These are phyloP conservation scores for Scleroderma bovista DNA, from an alignment of 768 basidiomycete genomes.

Conservation along the genomic window DNA sequence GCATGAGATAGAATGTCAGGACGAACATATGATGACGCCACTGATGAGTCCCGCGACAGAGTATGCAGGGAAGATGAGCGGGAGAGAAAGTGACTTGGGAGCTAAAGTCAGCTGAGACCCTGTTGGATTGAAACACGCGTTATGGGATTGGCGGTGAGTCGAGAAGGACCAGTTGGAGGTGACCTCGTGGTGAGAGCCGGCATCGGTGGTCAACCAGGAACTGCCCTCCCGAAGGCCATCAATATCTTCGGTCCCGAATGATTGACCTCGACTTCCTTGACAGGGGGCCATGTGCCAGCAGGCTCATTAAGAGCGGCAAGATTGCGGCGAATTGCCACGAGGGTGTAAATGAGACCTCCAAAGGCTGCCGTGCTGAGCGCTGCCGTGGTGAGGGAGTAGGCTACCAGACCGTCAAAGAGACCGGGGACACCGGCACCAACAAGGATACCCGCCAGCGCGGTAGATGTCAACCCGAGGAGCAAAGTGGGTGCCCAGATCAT, in stretches of 20 bases:
- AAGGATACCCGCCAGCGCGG: constrained; percentile 52
- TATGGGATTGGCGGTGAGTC: constrained; percentile 44
- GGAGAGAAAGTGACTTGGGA: constrained; percentile 50
- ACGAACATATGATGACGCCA: too few relatives aligned
- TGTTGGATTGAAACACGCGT: constrained; percentile 7
- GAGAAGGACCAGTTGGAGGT: constrained; percentile 71
- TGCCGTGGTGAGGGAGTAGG: constrained; percentile 51
- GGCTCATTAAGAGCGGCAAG: constrained; percentile 49
- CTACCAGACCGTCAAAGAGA: constrained; percentile 56
- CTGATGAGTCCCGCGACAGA: too few relatives aligned
- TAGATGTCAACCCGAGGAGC: constrained; percentile 50
- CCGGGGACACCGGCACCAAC: constrained; percentile 47
- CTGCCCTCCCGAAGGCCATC: constrained; percentile 69
- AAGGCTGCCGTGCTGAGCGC: constrained; percentile 49
- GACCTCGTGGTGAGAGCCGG: constrained; percentile 49
- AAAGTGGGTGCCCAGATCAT: constrained; percentile 66
- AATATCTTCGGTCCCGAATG: constrained; percentile 67
- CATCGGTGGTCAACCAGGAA: constrained; percentile 75
- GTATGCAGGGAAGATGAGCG: too few relatives aligned
- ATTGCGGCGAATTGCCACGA: constrained; percentile 62
- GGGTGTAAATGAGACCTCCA: constrained; percentile 54
- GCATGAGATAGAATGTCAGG: too few relatives aligned
- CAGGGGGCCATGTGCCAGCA: constrained; percentile 56
- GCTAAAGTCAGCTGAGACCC: constrained; percentile 30
- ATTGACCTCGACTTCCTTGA: constrained; percentile 47